Conservation (phyloP, 345 rosid species). For the Ceriops zippeliana region DNA sequence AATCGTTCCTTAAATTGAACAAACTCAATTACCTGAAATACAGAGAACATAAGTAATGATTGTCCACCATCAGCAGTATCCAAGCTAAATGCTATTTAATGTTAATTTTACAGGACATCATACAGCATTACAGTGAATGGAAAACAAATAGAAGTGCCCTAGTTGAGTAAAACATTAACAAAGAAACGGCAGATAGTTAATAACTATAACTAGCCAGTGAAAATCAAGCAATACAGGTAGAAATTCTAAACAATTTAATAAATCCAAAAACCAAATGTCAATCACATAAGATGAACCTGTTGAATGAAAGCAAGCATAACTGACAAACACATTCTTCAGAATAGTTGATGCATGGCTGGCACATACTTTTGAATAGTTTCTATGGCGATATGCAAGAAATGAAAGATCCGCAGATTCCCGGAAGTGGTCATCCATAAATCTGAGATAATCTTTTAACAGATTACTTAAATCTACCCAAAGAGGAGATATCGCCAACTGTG, state of each 20-base stretch:
- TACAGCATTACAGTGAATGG: background rate
- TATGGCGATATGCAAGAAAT: slow-evolving; percentile 91
- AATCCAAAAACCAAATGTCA: background rate
- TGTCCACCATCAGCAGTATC: background rate
- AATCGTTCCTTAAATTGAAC: slow-evolving; percentile 86
- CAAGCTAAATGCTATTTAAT: no score
- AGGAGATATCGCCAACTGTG: slow-evolving; percentile 79
- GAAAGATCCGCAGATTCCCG: slow-evolving; percentile 98
- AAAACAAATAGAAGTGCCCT: background rate
- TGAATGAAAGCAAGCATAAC: background rate
- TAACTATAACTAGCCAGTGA: background rate
- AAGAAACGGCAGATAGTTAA: background rate
- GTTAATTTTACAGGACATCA: no score
- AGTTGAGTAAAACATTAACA: background rate
- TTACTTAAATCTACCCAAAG: slow-evolving; percentile 68
- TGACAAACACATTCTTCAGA: slow-evolving; percentile 58
- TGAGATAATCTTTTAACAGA: slow-evolving; percentile 82
- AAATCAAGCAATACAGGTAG: background rate
- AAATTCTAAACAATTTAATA: background rate
- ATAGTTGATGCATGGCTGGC: slow-evolving; percentile 37
- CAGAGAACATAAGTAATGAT: slow-evolving; percentile 14
- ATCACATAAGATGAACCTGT: background rate
- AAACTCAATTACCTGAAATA: slow-evolving; percentile 84
- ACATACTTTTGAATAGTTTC: slow-evolving; percentile 85
- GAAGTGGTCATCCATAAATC: slow-evolving; percentile 97